Evolutionary conservation across 2,329 filamentous ascomycete genomes (phyloP).

Genomic region (Stromatinia cepivora): DNA sequence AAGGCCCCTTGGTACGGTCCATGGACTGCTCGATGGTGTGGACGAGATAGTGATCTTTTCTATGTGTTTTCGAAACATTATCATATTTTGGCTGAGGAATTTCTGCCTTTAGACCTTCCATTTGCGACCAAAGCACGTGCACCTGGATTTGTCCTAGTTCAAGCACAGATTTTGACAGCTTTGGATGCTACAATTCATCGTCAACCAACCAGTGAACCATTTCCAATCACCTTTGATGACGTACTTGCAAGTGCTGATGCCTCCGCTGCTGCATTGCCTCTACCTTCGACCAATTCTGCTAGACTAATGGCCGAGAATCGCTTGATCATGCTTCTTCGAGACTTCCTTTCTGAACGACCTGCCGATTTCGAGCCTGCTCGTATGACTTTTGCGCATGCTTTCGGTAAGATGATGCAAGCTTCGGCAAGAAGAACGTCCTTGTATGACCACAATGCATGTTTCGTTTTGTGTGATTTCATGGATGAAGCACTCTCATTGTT

Average conservation of each 20-base stretch:
- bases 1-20: slow-evolving; percentile 66
- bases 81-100: slow-evolving; percentile 64
- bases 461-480: slow-evolving; percentile 71
- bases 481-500: slow-evolving; percentile 67
- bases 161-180: slow-evolving; percentile 66
- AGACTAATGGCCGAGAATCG: slow-evolving; percentile 71
- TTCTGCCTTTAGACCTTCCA: slow-evolving; percentile 51
- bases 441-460: slow-evolving; percentile 70
- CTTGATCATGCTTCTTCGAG: slow-evolving; percentile 67
- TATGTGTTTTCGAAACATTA: slow-evolving; percentile 73
- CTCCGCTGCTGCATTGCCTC: slow-evolving; percentile 54
- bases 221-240: slow-evolving; percentile 65
- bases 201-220: slow-evolving; percentile 50
- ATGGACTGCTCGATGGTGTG: slow-evolving; percentile 70
- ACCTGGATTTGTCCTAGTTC: slow-evolving; percentile 61
- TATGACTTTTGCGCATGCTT: slow-evolving; percentile 62
- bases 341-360: slow-evolving; percentile 63
- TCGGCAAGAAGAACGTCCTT: slow-evolving; percentile 63
- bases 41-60: slow-evolving; percentile 72
- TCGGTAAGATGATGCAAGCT: slow-evolving; percentile 61
- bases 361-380: slow-evolving; percentile 54
- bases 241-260: slow-evolving; percentile 60
- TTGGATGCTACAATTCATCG: slow-evolving; percentile 69
- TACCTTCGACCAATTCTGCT: slow-evolving; percentile 59
- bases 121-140: slow-evolving; percentile 59